Base-by-base conservation (phyloP, 306 rosid species). In the Macrotyloma uniflorum region DNA sequence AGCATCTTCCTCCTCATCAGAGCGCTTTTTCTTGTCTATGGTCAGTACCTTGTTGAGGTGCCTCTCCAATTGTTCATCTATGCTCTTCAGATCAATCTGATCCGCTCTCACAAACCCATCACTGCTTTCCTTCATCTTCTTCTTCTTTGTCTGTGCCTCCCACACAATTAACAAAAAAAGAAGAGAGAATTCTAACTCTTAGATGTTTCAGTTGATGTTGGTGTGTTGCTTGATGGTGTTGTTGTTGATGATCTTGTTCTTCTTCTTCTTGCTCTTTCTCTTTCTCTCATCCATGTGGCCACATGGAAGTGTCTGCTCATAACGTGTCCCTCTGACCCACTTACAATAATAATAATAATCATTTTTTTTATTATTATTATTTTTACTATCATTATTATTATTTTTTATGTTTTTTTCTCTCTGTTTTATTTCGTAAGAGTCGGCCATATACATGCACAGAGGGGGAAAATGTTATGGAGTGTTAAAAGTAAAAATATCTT, bases 1-100 rank as follows among this genome's bases (percentile, higher is more conserved):
- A 45, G 1, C 24, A 40, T 19, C 42, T 50, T 40, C 80, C 8
- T 74, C 89, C 0, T 87, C 93, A 0, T 87, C 93, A 26, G 54
- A 75, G 53, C 83, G 85, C 79, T 88, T 93, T 78, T 79, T 88
- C 93, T 90, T 94, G 19, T 94, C 98, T 80, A 92, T 85, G 15
- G 87, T 92, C 91, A 86, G 82, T 5, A 86, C 97, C 80, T 73
- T 90, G 86, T 75, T 92, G 61, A 95, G 86, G 64, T 92, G 98
- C 78, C 97, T 89, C 86, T 92, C 97, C 0, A 94, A 93, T 79
- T 94, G 98, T 59, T 95, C 98, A 43, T 95, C 98, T 79, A 95
- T 88, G 89, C 96, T 92, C 88, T 95, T 95, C 65, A 95, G 95
- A 91, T 95, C 98, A 89, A 95, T 95, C 90, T 95, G 98, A 89